These are phyloP conservation scores for Chlorella ohadii DNA, from an alignment of 139 green algal genomes.

Conservation along the genomic window DNA sequence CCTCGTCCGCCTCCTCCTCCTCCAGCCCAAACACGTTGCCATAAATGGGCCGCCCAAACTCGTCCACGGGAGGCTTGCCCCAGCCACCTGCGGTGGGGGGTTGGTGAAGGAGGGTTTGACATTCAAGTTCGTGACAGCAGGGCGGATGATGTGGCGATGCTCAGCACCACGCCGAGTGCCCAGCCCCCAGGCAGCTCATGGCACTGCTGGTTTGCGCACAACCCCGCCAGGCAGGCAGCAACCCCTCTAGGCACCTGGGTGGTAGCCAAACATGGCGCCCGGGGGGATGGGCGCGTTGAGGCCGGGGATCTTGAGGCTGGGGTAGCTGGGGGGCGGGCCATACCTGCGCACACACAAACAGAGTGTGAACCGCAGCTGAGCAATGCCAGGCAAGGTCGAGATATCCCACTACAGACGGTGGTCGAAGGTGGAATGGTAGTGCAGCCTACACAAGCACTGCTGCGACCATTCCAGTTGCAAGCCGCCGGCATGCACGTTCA, in stretches of 20 bases:
- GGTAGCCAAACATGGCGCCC: slow-evolving; percentile 88
- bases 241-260: slow-evolving; percentile 60
- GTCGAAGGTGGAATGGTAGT: no score
- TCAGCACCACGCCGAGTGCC: no score
- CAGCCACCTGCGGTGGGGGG: slow-evolving; percentile 76
- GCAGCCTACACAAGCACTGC: no score
- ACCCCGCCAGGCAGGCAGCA: no score
- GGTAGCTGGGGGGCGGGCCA: slow-evolving; percentile 96
- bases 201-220: no score
- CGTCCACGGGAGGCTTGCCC: slow-evolving; percentile 98
- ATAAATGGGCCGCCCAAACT: slow-evolving; percentile 87
- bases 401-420: no score
- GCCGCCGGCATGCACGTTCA: background rate
- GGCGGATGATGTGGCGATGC: background rate
- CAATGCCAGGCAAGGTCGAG: no score
- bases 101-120: background rate
- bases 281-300: slow-evolving; percentile 96
- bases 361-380: no score
- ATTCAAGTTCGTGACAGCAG: background rate
- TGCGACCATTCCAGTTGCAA: background rate
- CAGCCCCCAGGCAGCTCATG: no score
- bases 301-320: slow-evolving; percentile 85
- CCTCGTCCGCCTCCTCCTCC: slow-evolving; percentile 59
- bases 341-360: slow-evolving; percentile 71
- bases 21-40: slow-evolving; percentile 95